A percentile compares a stretch with the other conserved stretches of the same genome.
phyloP scores from a whole-genome alignment of 768 basidiomycete genomes.

The Trametes maxima region DNA sequence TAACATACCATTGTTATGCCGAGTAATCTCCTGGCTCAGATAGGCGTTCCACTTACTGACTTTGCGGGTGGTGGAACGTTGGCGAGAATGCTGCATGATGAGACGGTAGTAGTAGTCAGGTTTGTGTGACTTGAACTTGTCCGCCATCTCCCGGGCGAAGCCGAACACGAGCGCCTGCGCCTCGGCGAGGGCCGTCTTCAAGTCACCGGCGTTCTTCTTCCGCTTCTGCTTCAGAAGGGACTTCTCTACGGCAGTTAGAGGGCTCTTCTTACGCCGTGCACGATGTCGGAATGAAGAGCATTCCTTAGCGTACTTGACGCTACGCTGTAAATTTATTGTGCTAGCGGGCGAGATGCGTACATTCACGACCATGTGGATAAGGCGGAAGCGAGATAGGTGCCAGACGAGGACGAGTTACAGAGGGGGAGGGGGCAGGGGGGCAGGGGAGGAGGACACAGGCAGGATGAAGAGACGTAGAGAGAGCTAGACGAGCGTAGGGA shows the following conservation, averaged over 20 bases:
- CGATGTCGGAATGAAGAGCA: background rate
- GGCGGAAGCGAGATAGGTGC: background rate
- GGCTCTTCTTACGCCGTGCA: background rate
- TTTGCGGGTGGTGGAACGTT: background rate
- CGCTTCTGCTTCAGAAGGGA: background rate
- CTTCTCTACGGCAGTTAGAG: background rate
- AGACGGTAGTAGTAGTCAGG: background rate
- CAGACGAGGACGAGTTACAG: background rate
- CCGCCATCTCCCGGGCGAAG: background rate
- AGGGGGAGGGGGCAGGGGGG: background rate
- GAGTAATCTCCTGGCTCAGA: background rate
- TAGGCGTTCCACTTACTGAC: constrained; percentile 9
- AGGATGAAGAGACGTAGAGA: background rate
- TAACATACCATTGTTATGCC: constrained; percentile 5
- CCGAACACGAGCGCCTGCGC: background rate
- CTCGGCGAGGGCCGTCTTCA: constrained; percentile 1
- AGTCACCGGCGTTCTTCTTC: background rate
- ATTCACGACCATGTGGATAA: background rate
- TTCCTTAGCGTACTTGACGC: background rate
- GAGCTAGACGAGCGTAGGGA: background rate
- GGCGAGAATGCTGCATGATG: constrained; percentile 2
- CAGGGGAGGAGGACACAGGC: background rate
- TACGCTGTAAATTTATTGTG: background rate
- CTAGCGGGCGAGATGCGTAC: background rate
- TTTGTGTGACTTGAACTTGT: constrained; percentile 1